Conservation (phyloP, 2,329 filamentous ascomycete species). For the Cytospora paraplurivora region DNA sequence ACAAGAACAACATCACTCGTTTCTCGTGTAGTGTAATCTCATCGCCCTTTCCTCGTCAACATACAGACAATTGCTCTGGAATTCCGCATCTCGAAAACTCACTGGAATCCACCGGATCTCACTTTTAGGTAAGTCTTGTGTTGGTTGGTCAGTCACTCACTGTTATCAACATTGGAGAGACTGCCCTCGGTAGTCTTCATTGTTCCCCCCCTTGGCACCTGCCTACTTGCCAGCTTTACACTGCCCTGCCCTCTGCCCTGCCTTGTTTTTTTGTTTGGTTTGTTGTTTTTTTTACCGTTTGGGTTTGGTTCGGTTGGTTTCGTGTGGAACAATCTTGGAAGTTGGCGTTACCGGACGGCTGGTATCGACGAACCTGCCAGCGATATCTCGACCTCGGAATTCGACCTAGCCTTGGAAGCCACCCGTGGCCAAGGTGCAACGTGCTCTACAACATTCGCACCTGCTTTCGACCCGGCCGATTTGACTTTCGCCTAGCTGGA, state of each 20-base stretch:
- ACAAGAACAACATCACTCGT: conserved; percentile 20
- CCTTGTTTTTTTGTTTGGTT: neutral
- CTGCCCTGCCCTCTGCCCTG: neutral
- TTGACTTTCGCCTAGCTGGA: neutral
- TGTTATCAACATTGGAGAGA: neutral
- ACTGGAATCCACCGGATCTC: conserved; percentile 25
- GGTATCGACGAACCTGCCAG: conserved; percentile 13
- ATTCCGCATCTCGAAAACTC: conserved; percentile 21
- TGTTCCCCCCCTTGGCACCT: conserved; percentile 9
- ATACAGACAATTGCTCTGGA: conserved; percentile 20
- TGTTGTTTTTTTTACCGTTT: no score
- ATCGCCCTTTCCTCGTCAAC: conserved; percentile 16
- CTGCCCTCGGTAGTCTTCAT: conserved; percentile 6
- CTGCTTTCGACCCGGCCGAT: neutral
- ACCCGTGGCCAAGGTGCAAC: neutral
- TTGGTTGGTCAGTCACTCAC: neutral
- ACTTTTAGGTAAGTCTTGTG: conserved; percentile 25
- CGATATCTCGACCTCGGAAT: neutral
- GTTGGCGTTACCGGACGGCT: neutral
- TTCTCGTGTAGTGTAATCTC: conserved; percentile 21
- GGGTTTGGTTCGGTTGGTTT: neutral
- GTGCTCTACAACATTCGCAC: neutral
- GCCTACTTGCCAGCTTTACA: neutral
- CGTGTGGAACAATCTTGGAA: neutral
- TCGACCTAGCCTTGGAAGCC: neutral